These are phyloP conservation scores for Tephrocybe sp. DNA, from an alignment of 768 basidiomycete species.

Conservation along the genomic window DNA sequence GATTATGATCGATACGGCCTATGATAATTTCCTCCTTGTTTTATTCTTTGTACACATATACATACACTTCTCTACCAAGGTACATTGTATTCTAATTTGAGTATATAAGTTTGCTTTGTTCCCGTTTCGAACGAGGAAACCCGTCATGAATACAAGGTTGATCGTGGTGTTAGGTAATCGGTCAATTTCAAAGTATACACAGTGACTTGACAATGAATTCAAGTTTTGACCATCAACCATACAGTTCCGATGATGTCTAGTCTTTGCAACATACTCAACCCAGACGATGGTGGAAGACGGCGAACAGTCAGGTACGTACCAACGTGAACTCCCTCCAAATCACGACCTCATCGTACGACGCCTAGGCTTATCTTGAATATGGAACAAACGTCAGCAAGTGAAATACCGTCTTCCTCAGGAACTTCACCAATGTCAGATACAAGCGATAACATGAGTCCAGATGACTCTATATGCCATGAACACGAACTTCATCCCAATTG, in stretches of 20 bases:
- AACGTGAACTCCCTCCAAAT: slow-evolving; percentile 13
- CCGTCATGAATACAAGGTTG: slow-evolving; percentile 13
- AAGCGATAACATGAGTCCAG: slow-evolving; percentile 28
- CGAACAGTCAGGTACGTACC: slow-evolving; percentile 41
- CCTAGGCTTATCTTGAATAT: slow-evolving; percentile 27
- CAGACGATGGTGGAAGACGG: slow-evolving; percentile 38
- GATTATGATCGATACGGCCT: slow-evolving; percentile 18
- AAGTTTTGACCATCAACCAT: slow-evolving; percentile 26
- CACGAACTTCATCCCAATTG: slow-evolving; percentile 75
- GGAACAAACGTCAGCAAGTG: slow-evolving; percentile 27
- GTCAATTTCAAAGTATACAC: slow-evolving; percentile 3
- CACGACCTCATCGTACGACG: slow-evolving; percentile 13
- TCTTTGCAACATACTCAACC: slow-evolving; percentile 58
- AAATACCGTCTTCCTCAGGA: slow-evolving; percentile 28
- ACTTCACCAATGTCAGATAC: slow-evolving; percentile 32
- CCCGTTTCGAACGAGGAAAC: slow-evolving; percentile 11
- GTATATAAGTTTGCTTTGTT: slow-evolving; percentile 13
- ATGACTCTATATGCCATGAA: slow-evolving; percentile 23
- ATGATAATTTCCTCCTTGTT: slow-evolving; percentile 11
- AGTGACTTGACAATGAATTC: slow-evolving; percentile 28
- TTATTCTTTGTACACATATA: too few species aligned
- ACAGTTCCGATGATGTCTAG: slow-evolving; percentile 45
- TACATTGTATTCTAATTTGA: slow-evolving; percentile 12
- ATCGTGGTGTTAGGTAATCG: slow-evolving; percentile 23
- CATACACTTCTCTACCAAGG: too few species aligned